These are phyloP conservation scores for Rosa lucieae DNA, from an alignment of 306 rosid species.

Conservation along the genomic window DNA sequence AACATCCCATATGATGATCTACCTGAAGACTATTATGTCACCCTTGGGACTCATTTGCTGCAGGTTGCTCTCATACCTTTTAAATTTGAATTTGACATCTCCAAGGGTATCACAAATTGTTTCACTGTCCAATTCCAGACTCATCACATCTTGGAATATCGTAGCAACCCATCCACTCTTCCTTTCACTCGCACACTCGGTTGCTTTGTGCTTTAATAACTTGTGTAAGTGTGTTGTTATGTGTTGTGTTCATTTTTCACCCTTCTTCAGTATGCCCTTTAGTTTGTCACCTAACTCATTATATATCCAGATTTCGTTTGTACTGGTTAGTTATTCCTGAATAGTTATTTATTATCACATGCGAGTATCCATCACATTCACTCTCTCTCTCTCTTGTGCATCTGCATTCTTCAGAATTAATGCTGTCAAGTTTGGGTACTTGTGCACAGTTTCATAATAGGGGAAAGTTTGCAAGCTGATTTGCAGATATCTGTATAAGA, in stretches of 20 bases:
- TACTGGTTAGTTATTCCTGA: too few relatives aligned
- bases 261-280: too few relatives aligned
- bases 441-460: background rate
- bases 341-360: background rate
- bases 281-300: too few relatives aligned
- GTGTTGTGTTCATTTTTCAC: too few relatives aligned
- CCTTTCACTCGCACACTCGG: background rate
- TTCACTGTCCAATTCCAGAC: background rate
- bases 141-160: background rate
- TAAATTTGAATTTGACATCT: background rate
- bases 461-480: background rate
- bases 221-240: too few relatives aligned
- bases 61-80: background rate
- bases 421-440: background rate
- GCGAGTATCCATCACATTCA: constrained; percentile 54
- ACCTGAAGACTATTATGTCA: background rate
- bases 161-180: background rate
- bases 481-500: background rate
- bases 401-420: background rate
- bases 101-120: background rate
- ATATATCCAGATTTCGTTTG: too few relatives aligned
- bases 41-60: background rate
- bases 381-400: background rate
- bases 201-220: background rate
- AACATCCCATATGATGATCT: background rate